Conservation (phyloP, 139 green algal genomes). For the Tetradesmus obliquus region DNA sequence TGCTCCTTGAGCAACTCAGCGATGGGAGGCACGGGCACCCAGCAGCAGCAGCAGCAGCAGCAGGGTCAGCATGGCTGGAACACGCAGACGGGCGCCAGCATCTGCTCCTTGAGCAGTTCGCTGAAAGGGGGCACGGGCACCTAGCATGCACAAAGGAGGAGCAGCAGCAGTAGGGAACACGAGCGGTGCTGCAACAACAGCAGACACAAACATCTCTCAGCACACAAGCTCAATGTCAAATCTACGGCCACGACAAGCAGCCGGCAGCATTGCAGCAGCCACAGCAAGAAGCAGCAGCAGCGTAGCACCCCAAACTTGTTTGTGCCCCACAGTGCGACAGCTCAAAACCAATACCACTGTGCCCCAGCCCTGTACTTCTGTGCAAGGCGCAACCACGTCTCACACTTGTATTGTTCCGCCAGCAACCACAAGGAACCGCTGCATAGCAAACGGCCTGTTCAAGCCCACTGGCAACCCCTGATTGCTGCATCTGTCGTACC, state of each 20-base stretch:
- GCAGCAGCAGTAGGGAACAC: background rate
- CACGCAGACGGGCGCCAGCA: slow-evolving; percentile 97
- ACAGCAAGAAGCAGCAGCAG: too few relatives aligned
- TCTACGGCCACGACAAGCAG: background rate
- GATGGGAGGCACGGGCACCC: slow-evolving; percentile 85
- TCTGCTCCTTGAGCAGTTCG: slow-evolving; percentile 90
- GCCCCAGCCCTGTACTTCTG: too few relatives aligned
- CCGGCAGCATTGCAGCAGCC: too few relatives aligned
- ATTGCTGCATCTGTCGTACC: too few relatives aligned
- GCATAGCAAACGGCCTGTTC: too few relatives aligned
- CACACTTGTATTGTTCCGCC: too few relatives aligned
- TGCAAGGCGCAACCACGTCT: too few relatives aligned
- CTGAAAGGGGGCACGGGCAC: slow-evolving; percentile 84
- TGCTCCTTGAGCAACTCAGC: slow-evolving; percentile 87
- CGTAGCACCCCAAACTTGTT: too few relatives aligned
- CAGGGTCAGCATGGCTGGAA: slow-evolving; percentile 75
- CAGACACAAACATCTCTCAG: slow-evolving; percentile 67
- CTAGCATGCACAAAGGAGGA: slow-evolving; percentile 61
- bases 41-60: slow-evolving; percentile 33
- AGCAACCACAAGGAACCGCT: too few relatives aligned
- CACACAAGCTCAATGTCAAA: background rate
- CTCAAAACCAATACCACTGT: too few relatives aligned
- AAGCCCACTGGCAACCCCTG: too few relatives aligned
- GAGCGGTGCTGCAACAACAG: slow-evolving; percentile 57
- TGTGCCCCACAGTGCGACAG: too few relatives aligned